Conservation (phyloP, 106 monocot genomes). For the Triglochin maritima region DNA sequence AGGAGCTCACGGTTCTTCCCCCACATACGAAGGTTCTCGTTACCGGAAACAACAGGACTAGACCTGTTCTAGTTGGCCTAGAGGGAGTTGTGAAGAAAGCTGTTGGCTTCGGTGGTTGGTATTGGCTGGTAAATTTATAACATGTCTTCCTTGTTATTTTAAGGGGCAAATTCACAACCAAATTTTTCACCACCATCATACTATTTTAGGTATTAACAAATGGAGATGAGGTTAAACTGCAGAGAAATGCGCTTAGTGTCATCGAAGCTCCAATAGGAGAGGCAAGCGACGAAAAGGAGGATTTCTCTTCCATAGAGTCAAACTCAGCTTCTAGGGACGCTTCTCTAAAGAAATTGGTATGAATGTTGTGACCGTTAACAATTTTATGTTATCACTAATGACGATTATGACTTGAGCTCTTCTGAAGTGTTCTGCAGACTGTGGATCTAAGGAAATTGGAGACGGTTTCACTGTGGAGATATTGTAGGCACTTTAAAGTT, state of each 20-base stretch:
- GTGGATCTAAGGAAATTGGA: constrained; percentile 17
- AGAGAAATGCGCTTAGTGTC: constrained; percentile 22
- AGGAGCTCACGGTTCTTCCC: constrained; percentile 25
- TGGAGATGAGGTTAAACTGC: constrained; percentile 24
- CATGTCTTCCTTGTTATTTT: background rate
- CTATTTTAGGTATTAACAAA: constrained; percentile 15
- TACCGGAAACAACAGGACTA: constrained; percentile 34
- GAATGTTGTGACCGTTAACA: background rate
- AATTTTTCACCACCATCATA: background rate
- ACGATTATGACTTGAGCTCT: background rate
- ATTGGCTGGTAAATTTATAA: constrained; percentile 26
- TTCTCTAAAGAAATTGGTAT: constrained; percentile 12
- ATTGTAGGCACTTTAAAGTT: constrained; percentile 17
- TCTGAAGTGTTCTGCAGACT: constrained; percentile 5
- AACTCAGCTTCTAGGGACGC: background rate
- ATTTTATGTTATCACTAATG: background rate
- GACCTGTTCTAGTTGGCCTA: constrained; percentile 23
- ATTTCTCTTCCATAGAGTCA: background rate
- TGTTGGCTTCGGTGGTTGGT: constrained; percentile 30
- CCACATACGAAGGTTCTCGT: constrained; percentile 27
- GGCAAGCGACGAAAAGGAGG: constrained; percentile 1
- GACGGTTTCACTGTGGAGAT: constrained; percentile 17
- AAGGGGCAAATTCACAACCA: too few relatives aligned
- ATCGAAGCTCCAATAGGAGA: constrained; percentile 10
- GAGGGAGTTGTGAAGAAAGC: constrained; percentile 33